These are phyloP conservation scores for Phytophthora meadii DNA, from an alignment of 352 stramenopile genomes.

Conservation along the genomic window DNA sequence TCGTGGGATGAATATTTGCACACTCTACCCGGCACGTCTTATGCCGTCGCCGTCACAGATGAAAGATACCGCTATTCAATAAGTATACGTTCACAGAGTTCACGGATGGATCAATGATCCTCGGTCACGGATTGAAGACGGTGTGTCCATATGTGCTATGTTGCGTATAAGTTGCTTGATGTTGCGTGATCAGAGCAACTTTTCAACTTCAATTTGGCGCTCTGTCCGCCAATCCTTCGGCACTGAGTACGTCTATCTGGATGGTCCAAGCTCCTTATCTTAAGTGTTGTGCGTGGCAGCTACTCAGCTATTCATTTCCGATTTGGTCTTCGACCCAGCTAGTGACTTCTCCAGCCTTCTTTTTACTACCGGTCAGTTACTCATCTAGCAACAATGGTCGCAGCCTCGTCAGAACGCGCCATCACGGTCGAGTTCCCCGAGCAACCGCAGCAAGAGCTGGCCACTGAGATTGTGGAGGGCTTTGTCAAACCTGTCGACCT, in stretches of 20 bases:
- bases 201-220: constrained; percentile 7
- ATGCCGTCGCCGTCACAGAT: too few species aligned
- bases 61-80: too few species aligned
- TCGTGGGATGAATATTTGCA: too few species aligned
- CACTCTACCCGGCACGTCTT: too few species aligned
- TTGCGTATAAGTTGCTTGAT: constrained; percentile 4
- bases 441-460: constrained; percentile 34
- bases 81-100: too few species aligned
- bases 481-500: constrained; percentile 22
- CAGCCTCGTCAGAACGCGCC: constrained; percentile 31
- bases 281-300: background rate
- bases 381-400: constrained; percentile 37
- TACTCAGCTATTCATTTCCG: constrained; percentile 30
- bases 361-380: background rate
- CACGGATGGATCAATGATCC: too few species aligned
- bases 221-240: too few species aligned
- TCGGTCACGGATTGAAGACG: background rate
- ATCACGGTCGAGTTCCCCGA: constrained; percentile 19
- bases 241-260: too few species aligned
- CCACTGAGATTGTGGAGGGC: constrained; percentile 20
- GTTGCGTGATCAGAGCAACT: constrained; percentile 10
- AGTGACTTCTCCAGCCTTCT: constrained; percentile 13
- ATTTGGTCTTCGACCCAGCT: constrained; percentile 31
- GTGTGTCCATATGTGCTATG: background rate
- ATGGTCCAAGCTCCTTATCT: background rate